Base-by-base conservation (phyloP, 768 basidiomycete species). In the Mycena galopus region DNA sequence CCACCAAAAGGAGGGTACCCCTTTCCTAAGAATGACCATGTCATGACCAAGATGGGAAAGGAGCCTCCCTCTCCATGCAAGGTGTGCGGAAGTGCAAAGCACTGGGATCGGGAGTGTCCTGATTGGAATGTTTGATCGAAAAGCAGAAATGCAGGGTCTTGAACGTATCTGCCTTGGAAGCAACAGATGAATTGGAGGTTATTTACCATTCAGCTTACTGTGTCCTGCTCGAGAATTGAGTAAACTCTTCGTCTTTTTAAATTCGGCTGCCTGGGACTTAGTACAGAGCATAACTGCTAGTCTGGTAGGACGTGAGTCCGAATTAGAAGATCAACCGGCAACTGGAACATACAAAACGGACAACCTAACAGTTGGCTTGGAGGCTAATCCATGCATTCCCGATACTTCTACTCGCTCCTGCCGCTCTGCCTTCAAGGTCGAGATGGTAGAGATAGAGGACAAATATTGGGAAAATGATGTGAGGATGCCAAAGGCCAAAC, bases 21-120 rank as follows among this genome's bases (percentile, higher is more conserved):
- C 7, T 66, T 56, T 16, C 23, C 65, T 0, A 39, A 57, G 37
- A 66, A 66, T 23, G 55, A 66, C 23, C 39, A 39, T 5, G 44
- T 56, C 27, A 29, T 16, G 7, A 66, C 65, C 0, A 66, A 66
- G 27, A 25, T 66, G 53, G 53, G 35, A 3, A 25, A 30, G 7
- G 5, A 11, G 2, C 65, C 65, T 27, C 65, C 65, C 0, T 37
- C 35, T 4, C 65, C 65, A 1, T 66, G 65, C 39, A 37, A 42
- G n/a, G 16, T 39, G 1, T 66, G 65, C 16, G 65, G 65, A 0
- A 66, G 65, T 19, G 19, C 21, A 2, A 57, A 57, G 10, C 65
- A 66, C 25, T 66, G 65, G 65, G 39, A 66, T 21, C 5, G 65
- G 16, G 65, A 66, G 17, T 66, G 65, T 56, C 55, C 65, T 2